These are phyloP conservation scores for Trichoderma cornu-damae DNA, from an alignment of 2,329 filamentous ascomycete species.

Conservation along the genomic window DNA sequence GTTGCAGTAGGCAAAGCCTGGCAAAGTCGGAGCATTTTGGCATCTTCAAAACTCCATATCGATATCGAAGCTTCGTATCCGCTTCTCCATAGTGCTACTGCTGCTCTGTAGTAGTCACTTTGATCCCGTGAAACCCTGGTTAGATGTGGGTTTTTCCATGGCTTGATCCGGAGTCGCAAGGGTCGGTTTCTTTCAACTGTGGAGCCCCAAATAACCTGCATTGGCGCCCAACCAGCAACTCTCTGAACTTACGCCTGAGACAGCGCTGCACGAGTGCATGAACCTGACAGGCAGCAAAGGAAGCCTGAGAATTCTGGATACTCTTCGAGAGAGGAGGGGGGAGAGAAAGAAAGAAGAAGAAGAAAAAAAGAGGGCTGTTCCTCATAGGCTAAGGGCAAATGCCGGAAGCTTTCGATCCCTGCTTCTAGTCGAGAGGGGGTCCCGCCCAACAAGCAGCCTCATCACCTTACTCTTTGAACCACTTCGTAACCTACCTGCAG, in stretches of 20 bases:
- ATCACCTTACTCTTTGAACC: too few relatives aligned
- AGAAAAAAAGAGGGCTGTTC: too few relatives aligned
- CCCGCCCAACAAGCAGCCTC: background rate
- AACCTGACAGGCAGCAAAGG: conserved; percentile 11
- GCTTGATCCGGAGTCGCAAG: background rate
- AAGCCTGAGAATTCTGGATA: background rate
- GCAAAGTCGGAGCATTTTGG: too few relatives aligned
- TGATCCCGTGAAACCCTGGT: background rate
- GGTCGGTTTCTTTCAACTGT: background rate
- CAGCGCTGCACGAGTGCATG: conserved; percentile 13
- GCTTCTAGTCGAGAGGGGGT: background rate
- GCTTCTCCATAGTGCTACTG: background rate
- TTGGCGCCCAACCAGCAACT: conserved; percentile 13
- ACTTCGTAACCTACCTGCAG: too few relatives aligned
- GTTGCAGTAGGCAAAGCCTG: background rate
- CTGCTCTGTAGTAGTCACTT: background rate
- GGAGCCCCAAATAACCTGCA: conserved; percentile 13
- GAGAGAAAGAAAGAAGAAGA: background rate
- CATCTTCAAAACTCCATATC: background rate
- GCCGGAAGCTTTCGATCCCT: background rate
- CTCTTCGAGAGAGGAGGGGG: background rate
- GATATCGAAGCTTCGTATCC: background rate
- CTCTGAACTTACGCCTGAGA: conserved; percentile 13
- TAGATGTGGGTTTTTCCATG: background rate
- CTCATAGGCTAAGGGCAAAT: background rate